Conservation (phyloP, 768 basidiomycete species). For the Cystofilobasidium ferigula region DNA sequence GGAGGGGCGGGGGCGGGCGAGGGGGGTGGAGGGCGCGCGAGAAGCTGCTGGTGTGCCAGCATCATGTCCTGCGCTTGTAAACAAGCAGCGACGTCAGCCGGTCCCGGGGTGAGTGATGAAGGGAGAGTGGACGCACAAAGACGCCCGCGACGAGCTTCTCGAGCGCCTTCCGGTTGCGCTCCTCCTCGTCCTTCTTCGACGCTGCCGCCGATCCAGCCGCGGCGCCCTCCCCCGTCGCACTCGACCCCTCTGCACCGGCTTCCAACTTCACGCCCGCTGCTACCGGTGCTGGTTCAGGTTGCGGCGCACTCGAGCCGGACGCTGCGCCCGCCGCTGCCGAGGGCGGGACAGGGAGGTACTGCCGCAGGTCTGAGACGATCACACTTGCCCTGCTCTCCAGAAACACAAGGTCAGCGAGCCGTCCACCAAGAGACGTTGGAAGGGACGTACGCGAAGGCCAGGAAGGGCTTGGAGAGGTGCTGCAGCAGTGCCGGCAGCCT, state of each 20-base stretch:
- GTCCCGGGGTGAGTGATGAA: background rate
- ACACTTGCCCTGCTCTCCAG: background rate
- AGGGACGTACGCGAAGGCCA: slow-evolving; percentile 3
- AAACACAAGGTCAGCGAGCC: background rate
- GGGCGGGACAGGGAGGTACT: background rate
- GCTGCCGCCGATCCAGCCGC: no score
- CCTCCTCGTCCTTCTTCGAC: background rate
- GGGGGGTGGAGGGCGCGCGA: background rate
- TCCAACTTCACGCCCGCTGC: background rate
- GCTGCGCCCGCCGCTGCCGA: background rate
- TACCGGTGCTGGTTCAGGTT: background rate
- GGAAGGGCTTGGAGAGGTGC: slow-evolving; percentile 1
- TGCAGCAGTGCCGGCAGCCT: background rate
- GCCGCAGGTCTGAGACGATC: slow-evolving; percentile 2
- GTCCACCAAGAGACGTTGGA: background rate
- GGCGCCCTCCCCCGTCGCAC: no score
- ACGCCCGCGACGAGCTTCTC: background rate
- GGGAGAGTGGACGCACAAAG: background rate
- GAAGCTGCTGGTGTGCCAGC: background rate
- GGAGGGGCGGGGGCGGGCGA: background rate
- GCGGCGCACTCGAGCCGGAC: background rate
- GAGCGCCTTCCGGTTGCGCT: background rate
- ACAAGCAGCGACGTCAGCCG: background rate
- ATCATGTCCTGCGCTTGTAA: background rate
- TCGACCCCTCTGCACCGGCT: background rate